A percentile compares a stretch with the other conserved stretches of the same genome.
These are phyloP conservation scores for Grigorovia transvaalensis DNA, from an alignment of 805 yeast genomes.

Conservation along the genomic window DNA sequence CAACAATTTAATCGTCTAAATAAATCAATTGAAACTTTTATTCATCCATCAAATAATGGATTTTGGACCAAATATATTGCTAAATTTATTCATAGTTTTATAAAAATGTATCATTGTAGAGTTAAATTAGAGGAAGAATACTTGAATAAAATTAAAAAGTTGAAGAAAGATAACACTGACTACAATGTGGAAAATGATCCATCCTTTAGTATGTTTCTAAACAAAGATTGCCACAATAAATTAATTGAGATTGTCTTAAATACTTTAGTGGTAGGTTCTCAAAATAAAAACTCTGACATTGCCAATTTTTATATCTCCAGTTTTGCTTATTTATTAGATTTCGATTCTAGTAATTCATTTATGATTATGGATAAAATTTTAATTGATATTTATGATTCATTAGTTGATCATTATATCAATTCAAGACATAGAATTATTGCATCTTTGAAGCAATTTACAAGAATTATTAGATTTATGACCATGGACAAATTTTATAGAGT, in stretches of 20 bases:
- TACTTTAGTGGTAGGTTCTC: conserved; percentile 56
- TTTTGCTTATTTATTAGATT: conserved; percentile 52
- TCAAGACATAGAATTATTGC: conserved; percentile 74
- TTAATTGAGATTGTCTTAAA: conserved; percentile 37
- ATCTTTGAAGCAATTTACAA: conserved; percentile 58
- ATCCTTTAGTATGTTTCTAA: conserved; percentile 15
- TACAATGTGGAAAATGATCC: conserved; percentile 6
- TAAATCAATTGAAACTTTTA: conserved; percentile 65
- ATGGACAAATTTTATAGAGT: conserved; percentile 53
- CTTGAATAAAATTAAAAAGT: conserved; percentile 22
- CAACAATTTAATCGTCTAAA: conserved; percentile 44
- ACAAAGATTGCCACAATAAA: conserved; percentile 25
- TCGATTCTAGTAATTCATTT: conserved; percentile 39
- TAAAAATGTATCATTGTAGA: conserved; percentile 52
- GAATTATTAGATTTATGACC: conserved; percentile 58
- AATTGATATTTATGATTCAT: conserved; percentile 68
- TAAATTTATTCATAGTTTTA: conserved; percentile 49
- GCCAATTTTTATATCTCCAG: conserved; percentile 50
- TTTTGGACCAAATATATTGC: conserved; percentile 70
- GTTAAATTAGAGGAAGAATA: conserved; percentile 35
- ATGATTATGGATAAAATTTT: conserved; percentile 43
- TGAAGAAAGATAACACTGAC: conserved; percentile 5
- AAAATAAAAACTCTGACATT: conserved; percentile 55
- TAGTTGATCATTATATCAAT: conserved; percentile 50
- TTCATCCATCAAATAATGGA: conserved; percentile 87